Percentiles rank a stretch among this genome's conserved stretches.
Conservation (phyloP, 208 protist species). For the Wallacemonas rigidus region DNA sequence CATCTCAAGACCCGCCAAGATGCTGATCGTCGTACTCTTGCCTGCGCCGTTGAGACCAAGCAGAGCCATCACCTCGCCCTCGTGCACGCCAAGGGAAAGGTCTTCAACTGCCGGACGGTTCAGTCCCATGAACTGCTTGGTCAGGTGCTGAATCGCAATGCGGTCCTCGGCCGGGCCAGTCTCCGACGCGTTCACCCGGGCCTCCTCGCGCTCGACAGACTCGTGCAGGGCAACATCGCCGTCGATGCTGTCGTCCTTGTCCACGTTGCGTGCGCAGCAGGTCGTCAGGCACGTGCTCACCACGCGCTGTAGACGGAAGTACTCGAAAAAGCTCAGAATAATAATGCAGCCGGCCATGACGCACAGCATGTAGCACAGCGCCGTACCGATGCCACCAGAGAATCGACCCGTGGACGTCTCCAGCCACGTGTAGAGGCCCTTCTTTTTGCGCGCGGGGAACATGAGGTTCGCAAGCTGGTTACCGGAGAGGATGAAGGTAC, state of each 20-base stretch:
- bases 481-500: constrained; percentile 65
- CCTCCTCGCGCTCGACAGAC: constrained; percentile 49
- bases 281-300: neutral
- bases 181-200: constrained; percentile 37
- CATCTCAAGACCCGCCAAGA: constrained; percentile 78
- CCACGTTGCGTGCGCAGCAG: constrained; percentile 22
- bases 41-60: constrained; percentile 93
- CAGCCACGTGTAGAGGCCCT: constrained; percentile 47
- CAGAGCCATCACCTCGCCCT: constrained; percentile 83
- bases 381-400: constrained; percentile 66
- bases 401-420: constrained; percentile 32
- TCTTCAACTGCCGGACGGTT: constrained; percentile 53
- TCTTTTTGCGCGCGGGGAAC: constrained; percentile 32
- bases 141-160: constrained; percentile 72
- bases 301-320: constrained; percentile 41
- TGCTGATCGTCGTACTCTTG: constrained; percentile 89
- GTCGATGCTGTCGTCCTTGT: constrained; percentile 25
- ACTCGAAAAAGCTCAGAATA: constrained; percentile 61
- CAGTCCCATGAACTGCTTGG: constrained; percentile 49
- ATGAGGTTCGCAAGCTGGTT: constrained; percentile 51
- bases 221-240: constrained; percentile 23
- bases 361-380: constrained; percentile 75
- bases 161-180: constrained; percentile 45
- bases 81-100: constrained; percentile 69
- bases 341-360: constrained; percentile 55